phyloP scores from a whole-genome alignment of 768 basidiomycete genomes.

The Tephrocybe sp. region DNA sequence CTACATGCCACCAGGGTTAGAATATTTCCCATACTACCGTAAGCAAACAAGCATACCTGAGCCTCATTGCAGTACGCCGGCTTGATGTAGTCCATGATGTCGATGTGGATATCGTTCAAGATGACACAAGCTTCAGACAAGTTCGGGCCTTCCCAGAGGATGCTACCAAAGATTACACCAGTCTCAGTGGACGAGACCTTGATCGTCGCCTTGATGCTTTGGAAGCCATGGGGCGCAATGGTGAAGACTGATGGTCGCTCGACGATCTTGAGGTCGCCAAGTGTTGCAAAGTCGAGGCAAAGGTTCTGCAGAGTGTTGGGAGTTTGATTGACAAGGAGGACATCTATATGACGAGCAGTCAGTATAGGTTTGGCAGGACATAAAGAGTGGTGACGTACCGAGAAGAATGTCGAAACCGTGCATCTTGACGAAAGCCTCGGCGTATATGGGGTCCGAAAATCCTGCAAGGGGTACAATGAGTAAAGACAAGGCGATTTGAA shows the following conservation, averaged over 20 bases:
- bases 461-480: constrained; percentile 41
- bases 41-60: constrained; percentile 70
- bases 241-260: constrained; percentile 95
- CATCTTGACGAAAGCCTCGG: constrained; percentile 96
- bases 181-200: constrained; percentile 99
- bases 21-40: too few species aligned
- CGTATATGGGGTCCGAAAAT: constrained; percentile 98
- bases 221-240: constrained; percentile 95
- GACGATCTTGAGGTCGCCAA: constrained; percentile 96
- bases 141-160: constrained; percentile 91
- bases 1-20: too few species aligned
- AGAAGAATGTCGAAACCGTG: constrained; percentile 96
- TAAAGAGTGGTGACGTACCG: constrained; percentile 42
- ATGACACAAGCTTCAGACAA: constrained; percentile 91
- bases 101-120: constrained; percentile 95
- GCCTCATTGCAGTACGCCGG: constrained; percentile 95
- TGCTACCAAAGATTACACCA: constrained; percentile 97
- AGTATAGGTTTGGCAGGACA: constrained; percentile 2
- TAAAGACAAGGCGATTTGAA: not conserved
- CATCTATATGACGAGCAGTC: constrained; percentile 51
- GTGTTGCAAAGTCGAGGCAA: constrained; percentile 94
- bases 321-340: constrained; percentile 96
- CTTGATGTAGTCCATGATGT: constrained; percentile 98
- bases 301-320: constrained; percentile 93
- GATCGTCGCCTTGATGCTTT: constrained; percentile 97